Base-by-base conservation (phyloP, 225 moss, liverwort and hornwort genomes). In the Ulota crispa region DNA sequence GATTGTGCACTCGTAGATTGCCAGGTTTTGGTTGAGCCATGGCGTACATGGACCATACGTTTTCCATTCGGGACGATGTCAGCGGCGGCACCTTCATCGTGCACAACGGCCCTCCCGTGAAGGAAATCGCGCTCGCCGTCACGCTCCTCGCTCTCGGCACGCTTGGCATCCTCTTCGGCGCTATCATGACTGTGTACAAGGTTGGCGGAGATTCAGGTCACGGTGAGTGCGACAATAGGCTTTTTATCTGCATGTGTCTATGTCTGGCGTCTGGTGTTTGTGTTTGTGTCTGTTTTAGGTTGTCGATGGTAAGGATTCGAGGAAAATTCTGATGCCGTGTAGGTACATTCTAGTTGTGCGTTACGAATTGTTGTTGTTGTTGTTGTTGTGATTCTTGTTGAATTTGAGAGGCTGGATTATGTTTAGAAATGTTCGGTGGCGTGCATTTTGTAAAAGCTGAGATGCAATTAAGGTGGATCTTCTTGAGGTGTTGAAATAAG, bases 61-160 rank as follows among this genome's bases (percentile, higher is more conserved):
- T 94, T 78, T 94, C 94, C 4, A 94, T 94, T 85, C 86, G 89
- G 34, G 94, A 94, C 72, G 94, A 94, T 62, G 81, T 86, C 26
- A 86, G 82, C 27, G 89, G 93, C 28, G 95, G 92, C 24, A 95
- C 95, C 1, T 95, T 94, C 84, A 91, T 94, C 47, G 92, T 95
- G 36, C 92, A 95, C 86, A 94, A 94, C 83, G 89, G 92, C 64
- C 95, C 94, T 83, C 94, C 95, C 12, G 81, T 95, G 21, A 95
- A 95, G 88, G 95, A 95, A 83, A 95, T 95, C 79, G 91, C 90
- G 76, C 85, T 95, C 39, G 92, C 94, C 50, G 78, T 95, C 3
- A 80, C 92, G 63, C 90, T 95, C 60, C 88, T 94, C 50, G 77
- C 93, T 41, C 90, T 94, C 57, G 95, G 95, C 19, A 80, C 84